Evolutionary conservation across 352 stramenopile genomes (phyloP), one percentile per base, ranked within the genome.

Genomic region (Phytophthora vignae): DNA sequence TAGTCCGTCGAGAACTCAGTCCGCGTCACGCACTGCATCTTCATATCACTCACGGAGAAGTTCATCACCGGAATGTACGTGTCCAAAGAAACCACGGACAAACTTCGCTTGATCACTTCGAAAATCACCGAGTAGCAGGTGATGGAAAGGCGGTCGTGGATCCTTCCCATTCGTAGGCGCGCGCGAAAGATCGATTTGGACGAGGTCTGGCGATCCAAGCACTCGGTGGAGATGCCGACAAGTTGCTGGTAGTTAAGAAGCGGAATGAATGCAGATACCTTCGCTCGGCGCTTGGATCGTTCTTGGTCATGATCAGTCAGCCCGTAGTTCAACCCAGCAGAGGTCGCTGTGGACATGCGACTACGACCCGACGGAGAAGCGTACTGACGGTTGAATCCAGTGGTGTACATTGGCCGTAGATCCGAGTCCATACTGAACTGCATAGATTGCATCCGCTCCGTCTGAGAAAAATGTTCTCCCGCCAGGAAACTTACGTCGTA

Each of bases 61-160:
- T 96, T 97, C 83, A 96, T 96, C 38, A 97, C 90, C 1, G 90
- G 90, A 60, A 97, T 97, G 57, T 96, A 97, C 7, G 90, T 97
- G 60, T 97, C 90, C 12, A 97, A 69, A 0, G 90, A 92, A 6
- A 97, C 88, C 9, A 96, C 78, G 10, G 90, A 96, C n/a, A 97
- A 73, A 44, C 89, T 96, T 9, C 89, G 79, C 74, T 97, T 97
- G 69, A 97, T 95, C 33, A 97, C 90, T 77, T 97, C 90, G 48
- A 96, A 96, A 27, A 97, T 84, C 12, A 97, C 76, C 1, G 85
- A 92, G 64, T 90, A 89, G 67, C 88, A 95, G 1, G 79, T 78
- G 8, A 94, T 67, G 1, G 76, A 88, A 27, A 97, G 74, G 1
- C 75, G 76, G 56, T 97, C 90, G 57, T 95, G 87, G 11, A 96